A percentile compares a stretch with the other conserved stretches of the same genome.
These are phyloP conservation scores for Ophiostoma australiae DNA, from an alignment of 2,329 filamentous ascomycete genomes.

Conservation along the genomic window DNA sequence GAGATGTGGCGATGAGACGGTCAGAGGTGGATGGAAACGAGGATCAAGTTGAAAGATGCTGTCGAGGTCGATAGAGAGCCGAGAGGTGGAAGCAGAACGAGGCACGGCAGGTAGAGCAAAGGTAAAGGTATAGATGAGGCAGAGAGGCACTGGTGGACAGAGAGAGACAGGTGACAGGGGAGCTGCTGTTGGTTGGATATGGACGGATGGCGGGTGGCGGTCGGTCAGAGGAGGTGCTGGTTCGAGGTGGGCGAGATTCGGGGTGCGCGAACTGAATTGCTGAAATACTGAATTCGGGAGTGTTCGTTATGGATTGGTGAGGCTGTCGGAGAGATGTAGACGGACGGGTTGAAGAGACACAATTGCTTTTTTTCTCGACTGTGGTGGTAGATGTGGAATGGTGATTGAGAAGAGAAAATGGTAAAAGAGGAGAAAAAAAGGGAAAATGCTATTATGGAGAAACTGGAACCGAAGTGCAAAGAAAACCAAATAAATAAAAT, in stretches of 20 bases:
- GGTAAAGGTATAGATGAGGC: background rate
- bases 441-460: conserved; percentile 16
- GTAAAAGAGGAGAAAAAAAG: conserved; percentile 18
- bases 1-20: background rate
- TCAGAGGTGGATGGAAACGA: background rate
- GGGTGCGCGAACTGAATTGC: background rate
- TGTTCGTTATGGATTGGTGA: background rate
- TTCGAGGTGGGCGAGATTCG: background rate
- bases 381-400: conserved; percentile 2
- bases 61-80: background rate
- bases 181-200: background rate
- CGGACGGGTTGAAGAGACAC: background rate
- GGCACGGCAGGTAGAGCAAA: background rate
- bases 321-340: background rate
- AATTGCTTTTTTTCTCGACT: conserved; percentile 14
- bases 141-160: background rate
- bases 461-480: conserved; percentile 7
- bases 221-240: conserved; percentile 7
- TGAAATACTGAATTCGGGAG: background rate
- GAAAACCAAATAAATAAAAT: background rate
- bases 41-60: background rate
- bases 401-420: conserved; percentile 18
- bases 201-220: background rate
- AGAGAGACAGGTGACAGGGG: background rate
- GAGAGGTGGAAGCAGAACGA: background rate